Conservation (phyloP, 2,329 filamentous ascomycete genomes). For the Rutstroemia sp. region DNA sequence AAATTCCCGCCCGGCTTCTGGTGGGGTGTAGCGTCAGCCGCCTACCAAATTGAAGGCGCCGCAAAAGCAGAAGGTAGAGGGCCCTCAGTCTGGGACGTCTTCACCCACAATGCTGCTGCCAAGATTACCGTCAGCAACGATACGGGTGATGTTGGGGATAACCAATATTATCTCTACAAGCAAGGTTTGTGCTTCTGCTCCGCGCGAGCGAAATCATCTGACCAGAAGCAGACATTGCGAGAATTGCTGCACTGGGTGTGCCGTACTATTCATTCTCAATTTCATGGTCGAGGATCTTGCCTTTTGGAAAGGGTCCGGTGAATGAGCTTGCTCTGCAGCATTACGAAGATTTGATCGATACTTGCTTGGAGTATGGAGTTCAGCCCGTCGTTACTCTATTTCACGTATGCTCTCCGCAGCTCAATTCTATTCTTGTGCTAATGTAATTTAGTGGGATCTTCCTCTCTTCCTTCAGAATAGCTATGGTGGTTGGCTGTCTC, state of each 20-base stretch:
- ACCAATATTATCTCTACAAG: constrained; percentile 45
- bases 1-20: constrained; percentile 33
- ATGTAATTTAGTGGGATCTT: constrained; percentile 21
- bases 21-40: constrained; percentile 42
- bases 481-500: constrained; percentile 38
- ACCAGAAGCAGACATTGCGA: constrained; percentile 37
- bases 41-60: constrained; percentile 40
- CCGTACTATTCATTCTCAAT: constrained; percentile 46
- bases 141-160: constrained; percentile 33
- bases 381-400: constrained; percentile 40
- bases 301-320: constrained; percentile 42
- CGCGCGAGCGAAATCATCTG: not conserved
- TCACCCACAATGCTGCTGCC: constrained; percentile 16
- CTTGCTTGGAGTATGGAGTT: constrained; percentile 42
- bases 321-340: constrained; percentile 44
- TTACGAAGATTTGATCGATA: constrained; percentile 47
- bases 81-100: constrained; percentile 37
- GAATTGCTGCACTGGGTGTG: constrained; percentile 44
- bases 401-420: constrained; percentile 26
- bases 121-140: constrained; percentile 31
- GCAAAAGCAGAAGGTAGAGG: constrained; percentile 37
- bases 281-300: constrained; percentile 44
- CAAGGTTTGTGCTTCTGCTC: constrained; percentile 34
- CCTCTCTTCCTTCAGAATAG: constrained; percentile 31
- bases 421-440: not conserved